A percentile compares a stretch with the other conserved stretches of the same genome.
Evolutionary conservation across 1,139 yeast genomes (phyloP).

Genomic region (Protomyces inouyei): DNA sequence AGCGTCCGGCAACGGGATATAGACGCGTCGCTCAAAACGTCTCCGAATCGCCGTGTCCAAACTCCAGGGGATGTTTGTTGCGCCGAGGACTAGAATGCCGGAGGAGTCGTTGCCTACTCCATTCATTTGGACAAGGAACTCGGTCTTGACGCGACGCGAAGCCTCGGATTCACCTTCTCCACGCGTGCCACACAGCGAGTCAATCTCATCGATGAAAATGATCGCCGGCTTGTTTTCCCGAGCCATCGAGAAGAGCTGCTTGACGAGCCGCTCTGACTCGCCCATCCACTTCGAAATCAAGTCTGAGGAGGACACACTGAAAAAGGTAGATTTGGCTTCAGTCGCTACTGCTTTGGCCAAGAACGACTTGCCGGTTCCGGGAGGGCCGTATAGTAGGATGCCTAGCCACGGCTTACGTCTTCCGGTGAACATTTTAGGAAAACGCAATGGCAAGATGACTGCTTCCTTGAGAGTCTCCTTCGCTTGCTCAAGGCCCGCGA

Average conservation of each 20-base stretch:
- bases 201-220: constrained; percentile 95
- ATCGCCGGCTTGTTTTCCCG: constrained; percentile 92
- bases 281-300: constrained; percentile 99
- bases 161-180: constrained; percentile 99
- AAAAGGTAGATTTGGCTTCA: constrained; percentile 93
- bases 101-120: constrained; percentile 94
- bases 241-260: constrained; percentile 92
- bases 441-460: constrained; percentile 87
- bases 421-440: constrained; percentile 91
- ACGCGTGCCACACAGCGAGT: constrained; percentile 95
- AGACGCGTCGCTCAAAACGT: constrained; percentile 81
- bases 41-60: constrained; percentile 95
- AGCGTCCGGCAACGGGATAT: constrained; percentile 87
- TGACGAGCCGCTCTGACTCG: constrained; percentile 69
- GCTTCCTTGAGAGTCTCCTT: constrained; percentile 97
- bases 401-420: constrained; percentile 92
- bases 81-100: constrained; percentile 93
- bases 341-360: constrained; percentile 98
- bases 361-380: constrained; percentile 97
- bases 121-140: constrained; percentile 93
- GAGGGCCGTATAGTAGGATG: constrained; percentile 90
- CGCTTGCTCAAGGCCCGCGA: constrained; percentile 93
- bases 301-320: constrained; percentile 90
- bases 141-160: constrained; percentile 91
- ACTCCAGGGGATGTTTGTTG: constrained; percentile 99